phyloP scores from a whole-genome alignment of 805 yeast species.

The Lipomyces orientalis region DNA sequence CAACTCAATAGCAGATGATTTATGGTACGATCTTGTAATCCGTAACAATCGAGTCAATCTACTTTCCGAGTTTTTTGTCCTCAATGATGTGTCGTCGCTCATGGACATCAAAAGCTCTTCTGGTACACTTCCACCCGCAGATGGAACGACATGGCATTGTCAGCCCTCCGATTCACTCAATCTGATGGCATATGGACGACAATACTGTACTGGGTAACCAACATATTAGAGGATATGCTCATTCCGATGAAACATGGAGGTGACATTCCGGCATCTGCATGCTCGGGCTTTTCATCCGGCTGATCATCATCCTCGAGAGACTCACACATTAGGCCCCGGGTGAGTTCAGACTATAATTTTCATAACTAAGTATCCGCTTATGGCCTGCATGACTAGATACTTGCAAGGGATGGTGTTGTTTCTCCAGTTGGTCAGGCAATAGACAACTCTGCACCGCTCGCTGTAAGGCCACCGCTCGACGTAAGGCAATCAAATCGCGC shows the following conservation, averaged over 20 bases:
- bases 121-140: neutral
- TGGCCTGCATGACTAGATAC: too few relatives aligned
- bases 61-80: neutral
- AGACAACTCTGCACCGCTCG: too few relatives aligned
- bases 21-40: neutral
- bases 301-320: too few relatives aligned
- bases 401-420: too few relatives aligned
- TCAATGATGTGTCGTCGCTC: neutral
- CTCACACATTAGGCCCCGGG: too few relatives aligned
- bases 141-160: neutral
- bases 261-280: too few relatives aligned
- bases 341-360: too few relatives aligned
- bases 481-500: too few relatives aligned
- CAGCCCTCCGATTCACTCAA: neutral
- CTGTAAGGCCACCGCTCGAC: too few relatives aligned
- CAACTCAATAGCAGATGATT: conserved; percentile 2
- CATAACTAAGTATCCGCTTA: too few relatives aligned
- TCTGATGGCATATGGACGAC: neutral
- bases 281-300: too few relatives aligned
- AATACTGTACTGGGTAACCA: neutral
- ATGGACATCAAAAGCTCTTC: neutral
- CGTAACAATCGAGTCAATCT: neutral
- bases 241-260: neutral
- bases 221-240: neutral
- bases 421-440: too few relatives aligned